Evolutionary conservation across 2,329 filamentous ascomycete species (phyloP), one percentile per base, ranked within the genome.

Genomic region (Diaporthe ampelina): DNA sequence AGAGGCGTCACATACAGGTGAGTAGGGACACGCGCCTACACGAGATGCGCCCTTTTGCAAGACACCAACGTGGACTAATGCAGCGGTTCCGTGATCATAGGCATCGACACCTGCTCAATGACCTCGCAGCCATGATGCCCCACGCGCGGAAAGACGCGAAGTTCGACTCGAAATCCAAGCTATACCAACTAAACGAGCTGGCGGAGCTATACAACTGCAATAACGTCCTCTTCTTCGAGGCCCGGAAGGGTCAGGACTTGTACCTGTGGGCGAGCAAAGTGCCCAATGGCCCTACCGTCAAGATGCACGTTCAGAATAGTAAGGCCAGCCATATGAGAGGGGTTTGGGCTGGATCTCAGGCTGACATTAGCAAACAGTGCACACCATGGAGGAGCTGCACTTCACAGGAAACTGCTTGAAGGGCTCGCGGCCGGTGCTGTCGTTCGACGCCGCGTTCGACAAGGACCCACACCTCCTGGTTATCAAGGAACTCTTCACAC

Each of bases 351-450:
- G 32, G n/a, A 37, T 15, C 37, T 17, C 13, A 40, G 26, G 40
- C 61, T 68, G 52, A 68, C 71, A 68, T 48, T 21, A 63, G 45
- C 4, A 43, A 19, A 56, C 19, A 94, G 89, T 98, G 81, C 95
- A 98, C 85, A 98, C 96, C 13, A 98, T 97, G 94, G 95, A 96
- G 81, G 97, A 99, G 84, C 88, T 99, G 48, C 94, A 98, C 81
- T 98, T 99, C 83, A 95, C 95, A 21, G 97, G 97, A 71, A 99
- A 99, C 87, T 98, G 95, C 82, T 87, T 98, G 76, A 98, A 98
- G 85, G 97, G 97, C 74, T 97, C 94, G 37, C 89, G 97, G 48
- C 96, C 97, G 1, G 88, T 99, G 52, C 91, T 99, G 73, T 97
- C 94, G 48, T 99, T 99, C 83, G 97, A 98, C 82, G 90, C 91